Base-by-base conservation (phyloP, 495 filamentous ascomycete species). In the Venustampulla echinocandica region DNA sequence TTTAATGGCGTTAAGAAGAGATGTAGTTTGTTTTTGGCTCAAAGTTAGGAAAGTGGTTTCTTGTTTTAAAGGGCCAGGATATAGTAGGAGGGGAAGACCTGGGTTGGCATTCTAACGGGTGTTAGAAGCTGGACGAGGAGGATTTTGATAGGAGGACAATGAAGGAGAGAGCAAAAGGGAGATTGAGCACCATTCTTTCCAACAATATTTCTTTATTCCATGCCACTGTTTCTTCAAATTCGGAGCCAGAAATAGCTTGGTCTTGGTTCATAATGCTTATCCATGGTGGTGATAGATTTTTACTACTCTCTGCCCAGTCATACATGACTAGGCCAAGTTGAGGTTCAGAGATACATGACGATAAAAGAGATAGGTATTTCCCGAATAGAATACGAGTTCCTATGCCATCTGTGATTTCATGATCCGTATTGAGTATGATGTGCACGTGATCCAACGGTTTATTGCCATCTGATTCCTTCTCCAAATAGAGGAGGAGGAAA, bases 401-500 rank as follows among this genome's bases (percentile, higher is more conserved):
- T 22, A 54, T 50, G 1, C 52, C 52, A 27, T 54, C 46, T 5
- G 52, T 50, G 22, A 49, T 21, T 10, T 35, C 23, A 39, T 54
- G 52, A n/a, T 50, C 47, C 5, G 28, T 15, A 42, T 50, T 35
- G 1, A 54, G 42, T 36, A 54, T 49, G 9, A 48, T n/a, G n/a
- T n/a, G n/a, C n/a, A n/a, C n/a, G n/a, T n/a, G n/a, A n/a, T n/a
- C n/a, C n/a, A n/a, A n/a, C n/a, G n/a, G n/a, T n/a, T n/a, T n/a
- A n/a, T n/a, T n/a, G n/a, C n/a, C n/a, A n/a, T n/a, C n/a, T n/a
- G n/a, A n/a, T 4, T 36, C 27, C 13, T 40, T 6, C 19, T 17
- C 10, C 1, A 21, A 10, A 11, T 24, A 10, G 9, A 37, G 24
- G 18, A 53, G 13, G 13, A 53, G 25, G 11, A 39, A 44, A 7